A percentile compares a stretch with the other conserved stretches of the same genome.
These are phyloP conservation scores for Diplogelasinospora grovesii DNA, from an alignment of 495 filamentous ascomycete genomes.

Conservation along the genomic window DNA sequence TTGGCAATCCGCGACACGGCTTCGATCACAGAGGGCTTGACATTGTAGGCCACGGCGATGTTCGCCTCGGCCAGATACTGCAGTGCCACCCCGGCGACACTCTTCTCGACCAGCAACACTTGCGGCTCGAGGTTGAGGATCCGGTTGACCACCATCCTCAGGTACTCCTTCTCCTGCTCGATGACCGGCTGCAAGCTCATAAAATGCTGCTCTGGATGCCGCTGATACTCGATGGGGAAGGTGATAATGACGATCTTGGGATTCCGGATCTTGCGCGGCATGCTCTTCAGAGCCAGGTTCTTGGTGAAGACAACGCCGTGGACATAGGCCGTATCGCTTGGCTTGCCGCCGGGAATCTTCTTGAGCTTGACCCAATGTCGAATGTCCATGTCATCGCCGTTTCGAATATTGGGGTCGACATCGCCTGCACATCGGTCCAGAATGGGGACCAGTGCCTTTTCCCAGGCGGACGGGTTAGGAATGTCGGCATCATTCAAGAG, in stretches of 20 bases:
- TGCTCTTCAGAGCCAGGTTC: constrained; percentile 90
- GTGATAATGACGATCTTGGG: constrained; percentile 89
- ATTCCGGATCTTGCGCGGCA: constrained; percentile 77
- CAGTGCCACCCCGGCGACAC: constrained; percentile 84
- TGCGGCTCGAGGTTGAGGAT: constrained; percentile 80
- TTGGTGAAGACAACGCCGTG: constrained; percentile 96
- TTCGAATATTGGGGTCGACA: constrained; percentile 84
- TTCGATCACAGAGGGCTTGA: constrained; percentile 91
- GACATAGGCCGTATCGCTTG: constrained; percentile 87
- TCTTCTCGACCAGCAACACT: constrained; percentile 79
- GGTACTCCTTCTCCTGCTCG: constrained; percentile 90
- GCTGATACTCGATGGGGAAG: constrained; percentile 93
- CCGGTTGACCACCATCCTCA: constrained; percentile 87
- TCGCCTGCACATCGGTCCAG: constrained; percentile 88
- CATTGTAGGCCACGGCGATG: constrained; percentile 89
- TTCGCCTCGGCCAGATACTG: constrained; percentile 80
- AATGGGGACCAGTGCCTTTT: constrained; percentile 85
- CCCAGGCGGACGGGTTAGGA: constrained; percentile 70
- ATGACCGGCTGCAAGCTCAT: constrained; percentile 98
- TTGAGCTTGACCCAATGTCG: constrained; percentile 98
- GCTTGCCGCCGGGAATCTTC: constrained; percentile 83
- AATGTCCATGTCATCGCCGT: constrained; percentile 92
- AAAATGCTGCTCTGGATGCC: constrained; percentile 85
- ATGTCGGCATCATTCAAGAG: constrained; percentile 71
- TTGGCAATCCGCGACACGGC: constrained; percentile 88